phyloP scores from a whole-genome alignment of 2,329 filamentous ascomycete genomes.

The Coleophoma eucalyptorum region DNA sequence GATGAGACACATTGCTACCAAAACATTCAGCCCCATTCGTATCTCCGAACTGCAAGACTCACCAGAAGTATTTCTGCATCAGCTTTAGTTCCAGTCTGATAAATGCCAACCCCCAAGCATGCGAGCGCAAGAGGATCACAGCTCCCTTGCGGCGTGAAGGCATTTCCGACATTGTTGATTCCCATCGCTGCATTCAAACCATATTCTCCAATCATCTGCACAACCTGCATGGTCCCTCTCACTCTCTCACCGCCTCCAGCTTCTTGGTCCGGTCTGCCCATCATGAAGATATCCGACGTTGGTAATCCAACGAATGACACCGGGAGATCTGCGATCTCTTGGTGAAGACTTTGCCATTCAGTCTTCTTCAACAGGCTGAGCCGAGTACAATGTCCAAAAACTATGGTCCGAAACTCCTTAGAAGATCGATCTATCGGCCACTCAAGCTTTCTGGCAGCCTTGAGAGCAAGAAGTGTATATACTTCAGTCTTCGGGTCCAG shows the following conservation, averaged over 20 bases:
- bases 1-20: conserved; percentile 24
- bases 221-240: conserved; percentile 60
- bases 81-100: conserved; percentile 58
- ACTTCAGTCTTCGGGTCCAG: conserved; percentile 45
- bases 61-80: conserved; percentile 57
- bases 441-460: conserved; percentile 39
- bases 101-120: conserved; percentile 60
- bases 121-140: conserved; percentile 63
- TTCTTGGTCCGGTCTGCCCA: conserved; percentile 39
- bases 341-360: conserved; percentile 46
- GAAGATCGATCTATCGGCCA: conserved; percentile 38
- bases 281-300: conserved; percentile 71
- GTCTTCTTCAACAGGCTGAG: conserved; percentile 50
- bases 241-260: conserved; percentile 28
- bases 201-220: conserved; percentile 54
- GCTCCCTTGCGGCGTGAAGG: conserved; percentile 67
- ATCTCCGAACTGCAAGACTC: conserved; percentile 22
- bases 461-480: conserved; percentile 50
- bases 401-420: conserved; percentile 41
- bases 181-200: conserved; percentile 57
- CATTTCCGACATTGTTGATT: conserved; percentile 72
- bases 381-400: conserved; percentile 66
- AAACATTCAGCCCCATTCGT: conserved; percentile 3
- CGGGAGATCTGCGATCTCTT: conserved; percentile 47
- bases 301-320: conserved; percentile 67